Evolutionary conservation across 2,329 filamentous ascomycete species (phyloP).

Genomic region (Xylariomycetidae sp.): DNA sequence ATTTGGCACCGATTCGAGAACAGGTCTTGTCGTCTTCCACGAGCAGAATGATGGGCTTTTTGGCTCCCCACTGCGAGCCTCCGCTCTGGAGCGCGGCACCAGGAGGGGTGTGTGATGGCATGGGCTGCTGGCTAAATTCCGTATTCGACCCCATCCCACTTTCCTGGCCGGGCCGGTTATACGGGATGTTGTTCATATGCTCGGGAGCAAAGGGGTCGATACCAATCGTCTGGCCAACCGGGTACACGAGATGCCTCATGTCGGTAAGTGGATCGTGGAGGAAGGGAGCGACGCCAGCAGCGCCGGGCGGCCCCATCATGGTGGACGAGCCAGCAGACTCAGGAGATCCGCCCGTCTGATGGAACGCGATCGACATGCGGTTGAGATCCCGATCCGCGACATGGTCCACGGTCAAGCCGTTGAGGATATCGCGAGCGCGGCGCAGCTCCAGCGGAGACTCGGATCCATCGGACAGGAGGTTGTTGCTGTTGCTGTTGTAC

Average conservation of each 20-base stretch:
- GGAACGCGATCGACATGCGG: slow-evolving; percentile 45
- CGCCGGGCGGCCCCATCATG: slow-evolving; percentile 51
- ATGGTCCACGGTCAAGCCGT: slow-evolving; percentile 44
- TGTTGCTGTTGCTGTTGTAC: slow-evolving; percentile 32
- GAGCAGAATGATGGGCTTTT: slow-evolving; percentile 74
- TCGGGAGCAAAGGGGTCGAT: slow-evolving; percentile 94
- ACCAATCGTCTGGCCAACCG: slow-evolving; percentile 81
- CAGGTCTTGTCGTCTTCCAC: slow-evolving; percentile 77
- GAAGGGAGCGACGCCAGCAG: slow-evolving; percentile 33
- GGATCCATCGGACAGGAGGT: slow-evolving; percentile 38
- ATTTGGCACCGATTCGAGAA: slow-evolving; percentile 62
- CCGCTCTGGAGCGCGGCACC: slow-evolving; percentile 21
- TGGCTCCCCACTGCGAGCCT: slow-evolving; percentile 50
- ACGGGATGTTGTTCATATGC: slow-evolving; percentile 91
- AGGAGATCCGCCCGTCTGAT: slow-evolving; percentile 44
- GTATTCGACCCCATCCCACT: slow-evolving; percentile 35
- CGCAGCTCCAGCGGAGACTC: slow-evolving; percentile 46
- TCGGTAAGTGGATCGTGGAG: slow-evolving; percentile 51
- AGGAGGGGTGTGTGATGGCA: slow-evolving; percentile 28
- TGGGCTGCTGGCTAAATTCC: slow-evolving; percentile 28
- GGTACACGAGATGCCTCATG: slow-evolving; percentile 71
- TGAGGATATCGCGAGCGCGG: slow-evolving; percentile 50
- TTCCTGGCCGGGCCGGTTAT: slow-evolving; percentile 62
- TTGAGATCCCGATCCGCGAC: slow-evolving; percentile 50
- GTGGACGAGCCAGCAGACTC: slow-evolving; percentile 43